phyloP scores from a whole-genome alignment of 192 early-diverging fungal genomes.

The Coemansia sp. region DNA sequence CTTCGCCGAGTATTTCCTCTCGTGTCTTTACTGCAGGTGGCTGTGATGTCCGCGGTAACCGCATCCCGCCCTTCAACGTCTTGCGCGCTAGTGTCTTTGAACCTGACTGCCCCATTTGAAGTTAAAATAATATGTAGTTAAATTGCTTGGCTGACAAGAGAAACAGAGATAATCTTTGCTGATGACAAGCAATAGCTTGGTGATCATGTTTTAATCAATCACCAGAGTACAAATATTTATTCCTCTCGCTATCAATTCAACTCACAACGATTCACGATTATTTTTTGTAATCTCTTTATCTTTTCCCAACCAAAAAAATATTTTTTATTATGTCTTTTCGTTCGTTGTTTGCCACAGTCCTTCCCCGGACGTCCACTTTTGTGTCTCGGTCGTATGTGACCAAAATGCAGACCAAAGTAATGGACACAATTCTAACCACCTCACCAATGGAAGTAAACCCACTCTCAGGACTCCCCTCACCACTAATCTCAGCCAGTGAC shows the following conservation, averaged over 20 bases:
- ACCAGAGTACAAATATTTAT: background rate
- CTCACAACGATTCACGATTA: background rate
- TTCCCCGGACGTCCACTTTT: background rate
- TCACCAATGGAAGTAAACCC: conserved; percentile 30
- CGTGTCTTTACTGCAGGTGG: conserved; percentile 29
- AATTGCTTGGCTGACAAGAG: background rate
- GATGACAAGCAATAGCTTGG: background rate
- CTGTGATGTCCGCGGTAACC: conserved; percentile 29
- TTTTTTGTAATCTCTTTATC: background rate
- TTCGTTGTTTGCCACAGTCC: conserved; percentile 11
- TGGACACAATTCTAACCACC: conserved; percentile 8
- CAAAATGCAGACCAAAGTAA: conserved; percentile 22
- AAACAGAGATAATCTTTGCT: background rate
- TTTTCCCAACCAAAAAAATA: too few species aligned
- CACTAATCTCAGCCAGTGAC: conserved; percentile 35
- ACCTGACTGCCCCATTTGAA: conserved; percentile 28
- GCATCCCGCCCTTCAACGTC: conserved; percentile 4
- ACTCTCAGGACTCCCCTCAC: conserved; percentile 22
- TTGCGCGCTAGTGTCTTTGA: conserved; percentile 21
- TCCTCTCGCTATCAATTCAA: background rate
- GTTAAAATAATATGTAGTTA: background rate
- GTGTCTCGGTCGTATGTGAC: conserved; percentile 32
- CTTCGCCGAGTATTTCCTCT: conserved; percentile 41
- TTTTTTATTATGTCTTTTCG: too few species aligned
- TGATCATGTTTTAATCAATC: background rate